phyloP scores from a whole-genome alignment of 164 flowering plant genomes.

The Kalanchoe fedtschenkoi region DNA sequence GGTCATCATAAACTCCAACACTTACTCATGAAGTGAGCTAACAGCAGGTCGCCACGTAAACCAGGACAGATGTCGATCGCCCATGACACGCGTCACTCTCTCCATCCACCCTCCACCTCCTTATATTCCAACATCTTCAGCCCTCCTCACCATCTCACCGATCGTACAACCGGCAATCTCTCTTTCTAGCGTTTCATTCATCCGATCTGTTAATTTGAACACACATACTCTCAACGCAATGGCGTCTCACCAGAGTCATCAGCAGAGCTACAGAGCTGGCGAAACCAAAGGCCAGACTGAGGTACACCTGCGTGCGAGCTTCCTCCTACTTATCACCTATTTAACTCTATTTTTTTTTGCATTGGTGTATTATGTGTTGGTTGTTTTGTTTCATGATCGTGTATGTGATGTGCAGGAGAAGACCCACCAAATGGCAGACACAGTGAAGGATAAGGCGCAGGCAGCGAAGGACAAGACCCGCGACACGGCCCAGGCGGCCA shows the following conservation, averaged over 20 bases:
- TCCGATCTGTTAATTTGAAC: too few relatives aligned
- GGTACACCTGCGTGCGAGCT: too few relatives aligned
- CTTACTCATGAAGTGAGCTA: constrained; percentile 4
- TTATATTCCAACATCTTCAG: not conserved
- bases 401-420: constrained; percentile 19
- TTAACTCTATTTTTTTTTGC: too few relatives aligned
- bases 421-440: constrained; percentile 22
- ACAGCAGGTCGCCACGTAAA: constrained; percentile 3
- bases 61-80: not conserved
- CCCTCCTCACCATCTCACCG: not conserved
- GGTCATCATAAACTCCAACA: too few relatives aligned
- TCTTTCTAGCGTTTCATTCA: too few relatives aligned
- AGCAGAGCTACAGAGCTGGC: constrained; percentile 40
- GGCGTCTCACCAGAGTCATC: constrained; percentile 31
- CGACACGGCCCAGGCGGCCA: constrained; percentile 10
- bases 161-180: too few relatives aligned
- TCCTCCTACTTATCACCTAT: too few relatives aligned
- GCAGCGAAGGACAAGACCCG: constrained; percentile 21
- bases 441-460: constrained; percentile 20
- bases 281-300: constrained; percentile 41
- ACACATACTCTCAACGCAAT: constrained; percentile 21
- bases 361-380: too few relatives aligned
- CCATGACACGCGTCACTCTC: constrained; percentile 1
- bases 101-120: not conserved
- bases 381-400: not conserved